Evolutionary conservation across 148 eudicot species (phyloP), one percentile per base, ranked within the genome.

Genomic region (Chenopodium suecicum): DNA sequence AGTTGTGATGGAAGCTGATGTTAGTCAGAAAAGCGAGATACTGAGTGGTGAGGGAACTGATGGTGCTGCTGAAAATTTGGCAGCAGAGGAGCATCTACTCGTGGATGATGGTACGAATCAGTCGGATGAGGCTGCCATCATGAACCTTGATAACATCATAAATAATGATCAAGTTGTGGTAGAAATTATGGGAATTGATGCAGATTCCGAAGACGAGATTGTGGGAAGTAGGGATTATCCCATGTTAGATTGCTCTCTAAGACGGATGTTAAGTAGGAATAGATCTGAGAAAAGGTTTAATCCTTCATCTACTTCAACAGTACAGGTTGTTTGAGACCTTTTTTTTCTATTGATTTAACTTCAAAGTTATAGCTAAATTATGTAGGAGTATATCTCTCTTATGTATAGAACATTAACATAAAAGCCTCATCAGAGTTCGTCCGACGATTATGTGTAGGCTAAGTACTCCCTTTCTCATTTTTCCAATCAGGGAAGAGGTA

Each of bases 241-340:
- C 10, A n/a, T 31, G 13, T n/a, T 78, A 2, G 85, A 84, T 56
- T 88, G 74, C n/a, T 86, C 90, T 8, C 73, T 83, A 5, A 76
- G 76, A 77, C 82, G 71, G 70, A 79, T 90, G 65, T 31, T 86
- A 80, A 84, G 86, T 66, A 84, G 86, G 80, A 89, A 62, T 72
- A 79, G 83, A 65, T 86, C 83, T 11, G 86, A 74, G 75, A 63
- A 58, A n/a, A 83, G 81, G 66, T 77, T 83, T 78, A 72, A 79
- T 74, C 89, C 91, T 13, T 84, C 89, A 22, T 27, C 41, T 37
- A 5, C 41, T 37, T 37, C 41, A 37, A 5, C 0, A 37, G 41
- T 41, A 1, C 7, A 56, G 62, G 62, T 4, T 56, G 62, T 56
- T 17, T 13, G 4, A 32, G 14, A 37, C 19, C 29, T 4, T 4